Evolutionary conservation across 2,329 filamentous ascomycete species (phyloP).

Genomic region (Diaporthe vexans): DNA sequence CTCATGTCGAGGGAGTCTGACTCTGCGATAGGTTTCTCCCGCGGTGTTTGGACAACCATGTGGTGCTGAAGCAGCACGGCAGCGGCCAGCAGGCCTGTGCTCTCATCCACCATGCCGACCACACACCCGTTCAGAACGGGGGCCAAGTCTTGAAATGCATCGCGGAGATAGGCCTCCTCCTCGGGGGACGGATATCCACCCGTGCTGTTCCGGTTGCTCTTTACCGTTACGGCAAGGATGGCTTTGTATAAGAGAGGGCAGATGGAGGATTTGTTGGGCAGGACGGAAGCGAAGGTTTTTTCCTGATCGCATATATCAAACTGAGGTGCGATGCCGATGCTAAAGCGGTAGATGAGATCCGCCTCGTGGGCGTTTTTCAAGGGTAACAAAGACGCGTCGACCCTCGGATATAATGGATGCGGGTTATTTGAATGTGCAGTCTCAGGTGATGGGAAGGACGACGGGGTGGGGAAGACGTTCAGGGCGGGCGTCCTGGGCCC

Average conservation of each 20-base stretch:
- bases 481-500: slow-evolving; percentile 15
- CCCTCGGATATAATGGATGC: slow-evolving; percentile 10
- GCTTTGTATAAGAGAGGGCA: slow-evolving; percentile 20
- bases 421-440: slow-evolving; percentile 16
- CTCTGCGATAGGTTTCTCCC: slow-evolving; percentile 10
- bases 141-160: neutral
- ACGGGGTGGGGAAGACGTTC: slow-evolving; percentile 6
- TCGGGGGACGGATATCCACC: slow-evolving; percentile 9
- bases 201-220: neutral
- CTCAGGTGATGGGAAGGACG: slow-evolving; percentile 16
- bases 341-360: slow-evolving; percentile 21
- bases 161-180: slow-evolving; percentile 18
- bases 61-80: slow-evolving; percentile 23
- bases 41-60: slow-evolving; percentile 8
- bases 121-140: slow-evolving; percentile 7
- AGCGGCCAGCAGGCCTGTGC: slow-evolving; percentile 14
- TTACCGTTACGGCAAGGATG: slow-evolving; percentile 12
- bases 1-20: slow-evolving; percentile 15
- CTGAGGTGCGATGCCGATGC: slow-evolving; percentile 7
- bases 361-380: slow-evolving; percentile 15
- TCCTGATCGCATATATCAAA: slow-evolving; percentile 14
- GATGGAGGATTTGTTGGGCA: slow-evolving; percentile 16
- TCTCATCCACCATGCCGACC: slow-evolving; percentile 22
- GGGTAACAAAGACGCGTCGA: slow-evolving; percentile 17
- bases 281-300: slow-evolving; percentile 13